Conservation (phyloP, 2,329 filamentous ascomycete species). For the Lachnellula cervina region DNA sequence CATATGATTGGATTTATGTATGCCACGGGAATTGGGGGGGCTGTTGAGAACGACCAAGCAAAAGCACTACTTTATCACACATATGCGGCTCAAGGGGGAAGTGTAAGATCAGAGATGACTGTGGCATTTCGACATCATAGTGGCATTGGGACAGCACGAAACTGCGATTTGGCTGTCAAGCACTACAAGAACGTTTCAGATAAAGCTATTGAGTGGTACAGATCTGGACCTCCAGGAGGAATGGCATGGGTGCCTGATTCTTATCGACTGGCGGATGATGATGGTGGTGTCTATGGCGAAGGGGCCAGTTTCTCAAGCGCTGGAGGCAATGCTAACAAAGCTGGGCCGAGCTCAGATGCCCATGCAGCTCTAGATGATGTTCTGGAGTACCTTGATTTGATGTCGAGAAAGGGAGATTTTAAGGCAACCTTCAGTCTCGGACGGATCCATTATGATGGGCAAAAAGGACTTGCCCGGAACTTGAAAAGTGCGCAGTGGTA, state of each 20-base stretch:
- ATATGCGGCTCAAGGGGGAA: slow-evolving; percentile 79
- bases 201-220: slow-evolving; percentile 83
- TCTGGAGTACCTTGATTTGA: slow-evolving; percentile 77
- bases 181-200: slow-evolving; percentile 94
- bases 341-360: slow-evolving; percentile 68
- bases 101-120: slow-evolving; percentile 88
- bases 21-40: slow-evolving; percentile 81
- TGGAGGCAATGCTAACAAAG: slow-evolving; percentile 72
- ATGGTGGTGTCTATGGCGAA: slow-evolving; percentile 90
- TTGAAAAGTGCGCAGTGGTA: slow-evolving; percentile 60
- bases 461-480: slow-evolving; percentile 55
- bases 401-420: slow-evolving; percentile 69
- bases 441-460: slow-evolving; percentile 66
- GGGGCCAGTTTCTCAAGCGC: slow-evolving; percentile 88
- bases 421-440: slow-evolving; percentile 65
- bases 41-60: slow-evolving; percentile 80
- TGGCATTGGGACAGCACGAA: slow-evolving; percentile 79
- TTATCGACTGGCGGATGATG: slow-evolving; percentile 83
- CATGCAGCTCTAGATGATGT: slow-evolving; percentile 89
- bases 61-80: slow-evolving; percentile 92
- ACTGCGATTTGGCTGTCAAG: slow-evolving; percentile 76
- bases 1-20: slow-evolving; percentile 96
- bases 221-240: slow-evolving; percentile 86
- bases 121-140: slow-evolving; percentile 79
- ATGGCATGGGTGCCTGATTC: slow-evolving; percentile 71